Percentiles rank a stretch among this genome's conserved stretches.
These are phyloP conservation scores for Neoboletus magnificus DNA, from an alignment of 768 basidiomycete genomes.

Conservation along the genomic window DNA sequence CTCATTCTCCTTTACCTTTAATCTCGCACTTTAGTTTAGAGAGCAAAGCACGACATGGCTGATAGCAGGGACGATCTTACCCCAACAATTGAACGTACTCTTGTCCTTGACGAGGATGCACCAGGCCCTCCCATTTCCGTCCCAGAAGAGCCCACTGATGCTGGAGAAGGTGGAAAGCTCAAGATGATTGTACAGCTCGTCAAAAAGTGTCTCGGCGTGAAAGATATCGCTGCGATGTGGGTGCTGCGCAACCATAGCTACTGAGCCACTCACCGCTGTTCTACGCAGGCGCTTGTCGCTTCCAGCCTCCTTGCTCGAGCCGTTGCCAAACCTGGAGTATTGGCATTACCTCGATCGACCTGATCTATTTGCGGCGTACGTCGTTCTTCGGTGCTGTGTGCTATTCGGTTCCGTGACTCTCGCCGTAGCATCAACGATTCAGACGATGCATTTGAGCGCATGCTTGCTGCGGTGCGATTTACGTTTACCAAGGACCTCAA, in stretches of 20 bases:
- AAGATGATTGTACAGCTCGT: conserved; percentile 92
- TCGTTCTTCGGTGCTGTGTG: conserved; percentile 16
- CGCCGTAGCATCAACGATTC: conserved; percentile 81
- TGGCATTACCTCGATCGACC: conserved; percentile 93
- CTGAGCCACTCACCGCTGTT: conserved; percentile 14
- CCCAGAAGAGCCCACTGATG: conserved; percentile 67
- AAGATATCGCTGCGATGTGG: conserved; percentile 92
- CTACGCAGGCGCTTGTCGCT: conserved; percentile 77
- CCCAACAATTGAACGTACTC: conserved; percentile 1
- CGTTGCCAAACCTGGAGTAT: conserved; percentile 94
- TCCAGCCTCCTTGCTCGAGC: conserved; percentile 90
- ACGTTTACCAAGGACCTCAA: conserved; percentile 92
- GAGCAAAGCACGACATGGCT: conserved; percentile 16
- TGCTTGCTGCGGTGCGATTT: conserved; percentile 89
- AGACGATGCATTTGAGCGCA: conserved; percentile 88
- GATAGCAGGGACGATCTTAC: conserved; percentile 13
- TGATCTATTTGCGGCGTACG: conserved; percentile 88
- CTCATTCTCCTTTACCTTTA: neutral
- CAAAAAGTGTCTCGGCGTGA: conserved; percentile 89
- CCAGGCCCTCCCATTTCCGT: conserved; percentile 60
- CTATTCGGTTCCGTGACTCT: conserved; percentile 1
- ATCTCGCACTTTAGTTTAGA: neutral
- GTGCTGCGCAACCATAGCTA: conserved; percentile 27
- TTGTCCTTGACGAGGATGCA: conserved; percentile 45
- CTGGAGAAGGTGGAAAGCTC: conserved; percentile 85